Conservation (phyloP, 352 stramenopile genomes). For the Pythium diclinum region DNA sequence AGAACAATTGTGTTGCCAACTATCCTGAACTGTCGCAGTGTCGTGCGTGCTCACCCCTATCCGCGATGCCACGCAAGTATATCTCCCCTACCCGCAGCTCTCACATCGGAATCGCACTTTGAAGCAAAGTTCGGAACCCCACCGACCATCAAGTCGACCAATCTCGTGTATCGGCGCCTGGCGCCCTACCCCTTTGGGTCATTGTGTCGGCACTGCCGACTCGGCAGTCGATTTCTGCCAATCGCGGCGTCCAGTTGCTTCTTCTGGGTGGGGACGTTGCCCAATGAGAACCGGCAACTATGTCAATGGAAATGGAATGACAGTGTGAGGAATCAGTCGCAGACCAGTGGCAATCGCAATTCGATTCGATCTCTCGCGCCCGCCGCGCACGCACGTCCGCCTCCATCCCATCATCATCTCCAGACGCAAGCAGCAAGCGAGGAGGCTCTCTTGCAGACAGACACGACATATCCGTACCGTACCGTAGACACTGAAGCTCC, state of each 20-base stretch:
- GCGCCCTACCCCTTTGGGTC: background rate
- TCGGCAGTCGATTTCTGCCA: conserved; percentile 18
- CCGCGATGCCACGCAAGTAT: background rate
- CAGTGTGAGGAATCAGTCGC: background rate
- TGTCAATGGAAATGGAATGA: conserved; percentile 3
- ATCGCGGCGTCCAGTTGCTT: conserved; percentile 13
- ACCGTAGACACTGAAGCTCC: background rate
- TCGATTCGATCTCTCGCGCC: background rate
- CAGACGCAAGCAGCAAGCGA: background rate
- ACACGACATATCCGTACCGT: background rate
- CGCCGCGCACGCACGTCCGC: background rate
- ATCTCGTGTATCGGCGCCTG: background rate
- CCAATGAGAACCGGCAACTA: conserved; percentile 10
- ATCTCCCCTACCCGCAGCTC: background rate
- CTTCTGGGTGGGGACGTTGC: conserved; percentile 10
- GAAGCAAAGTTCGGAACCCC: conserved; percentile 1
- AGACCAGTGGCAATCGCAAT: background rate
- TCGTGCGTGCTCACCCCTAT: conserved; percentile 14
- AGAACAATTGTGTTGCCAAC: conserved; percentile 2
- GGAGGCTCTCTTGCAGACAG: background rate
- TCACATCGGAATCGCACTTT: background rate
- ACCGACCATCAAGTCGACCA: background rate
- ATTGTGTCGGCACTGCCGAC: too few species aligned
- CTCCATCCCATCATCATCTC: conserved; percentile 8
- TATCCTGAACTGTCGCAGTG: conserved; percentile 13